These are phyloP conservation scores for Aciculoconidium aculeatum DNA, from an alignment of 805 yeast species.

Conservation along the genomic window DNA sequence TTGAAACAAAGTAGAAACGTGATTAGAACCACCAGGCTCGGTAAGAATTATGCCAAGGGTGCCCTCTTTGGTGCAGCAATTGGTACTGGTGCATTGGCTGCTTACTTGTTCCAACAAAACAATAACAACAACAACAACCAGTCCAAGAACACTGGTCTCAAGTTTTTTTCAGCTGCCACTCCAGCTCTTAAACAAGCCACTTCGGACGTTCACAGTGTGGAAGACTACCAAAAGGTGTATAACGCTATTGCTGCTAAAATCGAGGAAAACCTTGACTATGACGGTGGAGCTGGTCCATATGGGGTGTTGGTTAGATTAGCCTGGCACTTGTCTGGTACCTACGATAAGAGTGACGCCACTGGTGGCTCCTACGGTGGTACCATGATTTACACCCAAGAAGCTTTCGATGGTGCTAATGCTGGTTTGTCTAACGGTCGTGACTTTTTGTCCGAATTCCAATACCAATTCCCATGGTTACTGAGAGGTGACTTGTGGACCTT, in stretches of 20 bases:
- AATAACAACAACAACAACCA: slow-evolving; percentile 8
- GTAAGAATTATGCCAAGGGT: neutral
- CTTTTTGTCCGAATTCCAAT: slow-evolving; percentile 50
- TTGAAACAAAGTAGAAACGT: slow-evolving; percentile 5
- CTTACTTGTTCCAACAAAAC: slow-evolving; percentile 14
- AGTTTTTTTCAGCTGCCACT: slow-evolving; percentile 5
- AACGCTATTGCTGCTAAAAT: slow-evolving; percentile 57
- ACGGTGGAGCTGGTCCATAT: slow-evolving; percentile 33
- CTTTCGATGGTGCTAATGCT: slow-evolving; percentile 47
- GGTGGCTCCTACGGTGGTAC: slow-evolving; percentile 37
- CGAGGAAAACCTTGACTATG: slow-evolving; percentile 17
- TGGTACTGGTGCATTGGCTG: slow-evolving; percentile 19
- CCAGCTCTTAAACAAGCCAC: slow-evolving; percentile 5
- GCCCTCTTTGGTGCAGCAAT: slow-evolving; percentile 5
- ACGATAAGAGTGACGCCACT: slow-evolving; percentile 17
- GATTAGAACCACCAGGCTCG: slow-evolving; percentile 2
- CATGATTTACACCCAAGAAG: slow-evolving; percentile 40
- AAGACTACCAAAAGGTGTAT: slow-evolving; percentile 62
- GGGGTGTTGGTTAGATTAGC: slow-evolving; percentile 33
- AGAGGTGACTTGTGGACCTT: slow-evolving; percentile 69
- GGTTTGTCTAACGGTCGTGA: slow-evolving; percentile 51
- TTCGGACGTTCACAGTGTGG: slow-evolving; percentile 31
- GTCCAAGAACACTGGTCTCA: slow-evolving; percentile 8
- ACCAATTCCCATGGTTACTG: slow-evolving; percentile 53
- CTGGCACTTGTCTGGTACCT: slow-evolving; percentile 36